These are phyloP conservation scores for Umbelopsis ramanniana DNA, from an alignment of 192 early-diverging fungal genomes.

Conservation along the genomic window DNA sequence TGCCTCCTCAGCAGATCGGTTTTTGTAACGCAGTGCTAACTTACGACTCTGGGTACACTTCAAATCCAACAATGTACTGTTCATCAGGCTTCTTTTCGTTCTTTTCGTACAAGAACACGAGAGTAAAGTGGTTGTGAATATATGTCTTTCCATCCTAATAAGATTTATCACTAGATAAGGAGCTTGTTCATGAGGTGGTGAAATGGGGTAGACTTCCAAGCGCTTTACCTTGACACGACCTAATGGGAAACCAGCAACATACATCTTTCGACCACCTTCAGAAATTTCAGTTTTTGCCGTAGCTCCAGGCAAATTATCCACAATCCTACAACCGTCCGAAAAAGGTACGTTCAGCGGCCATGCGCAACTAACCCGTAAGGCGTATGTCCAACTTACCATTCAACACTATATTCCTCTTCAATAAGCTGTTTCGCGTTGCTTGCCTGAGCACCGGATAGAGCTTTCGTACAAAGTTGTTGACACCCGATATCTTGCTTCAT, in stretches of 20 bases:
- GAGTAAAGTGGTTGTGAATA: constrained; percentile 63
- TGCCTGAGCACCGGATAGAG: constrained; percentile 45
- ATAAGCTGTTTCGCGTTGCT: constrained; percentile 54
- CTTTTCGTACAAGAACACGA: constrained; percentile 58
- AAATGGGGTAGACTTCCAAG: neutral
- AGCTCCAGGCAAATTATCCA: constrained; percentile 70
- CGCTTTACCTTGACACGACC: constrained; percentile 34
- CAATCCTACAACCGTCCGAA: constrained; percentile 44
- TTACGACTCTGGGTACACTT: constrained; percentile 65
- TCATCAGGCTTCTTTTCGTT: constrained; percentile 39
- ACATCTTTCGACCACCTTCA: constrained; percentile 43
- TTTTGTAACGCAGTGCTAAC: neutral
- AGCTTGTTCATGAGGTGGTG: neutral
- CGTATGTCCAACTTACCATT: constrained; percentile 46
- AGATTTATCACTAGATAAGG: neutral
- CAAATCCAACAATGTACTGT: constrained; percentile 65
- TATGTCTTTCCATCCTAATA: constrained; percentile 44
- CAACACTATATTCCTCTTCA: constrained; percentile 62
- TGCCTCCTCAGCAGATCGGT: neutral
- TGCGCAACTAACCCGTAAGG: no score
- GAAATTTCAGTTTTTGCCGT: constrained; percentile 44
- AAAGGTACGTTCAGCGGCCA: neutral
- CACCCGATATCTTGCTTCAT: constrained; percentile 55
- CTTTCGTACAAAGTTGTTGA: constrained; percentile 57
- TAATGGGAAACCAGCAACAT: constrained; percentile 64